Base-by-base conservation (phyloP, 352 stramenopile species). In the Globisporangium abappressorium region DNA sequence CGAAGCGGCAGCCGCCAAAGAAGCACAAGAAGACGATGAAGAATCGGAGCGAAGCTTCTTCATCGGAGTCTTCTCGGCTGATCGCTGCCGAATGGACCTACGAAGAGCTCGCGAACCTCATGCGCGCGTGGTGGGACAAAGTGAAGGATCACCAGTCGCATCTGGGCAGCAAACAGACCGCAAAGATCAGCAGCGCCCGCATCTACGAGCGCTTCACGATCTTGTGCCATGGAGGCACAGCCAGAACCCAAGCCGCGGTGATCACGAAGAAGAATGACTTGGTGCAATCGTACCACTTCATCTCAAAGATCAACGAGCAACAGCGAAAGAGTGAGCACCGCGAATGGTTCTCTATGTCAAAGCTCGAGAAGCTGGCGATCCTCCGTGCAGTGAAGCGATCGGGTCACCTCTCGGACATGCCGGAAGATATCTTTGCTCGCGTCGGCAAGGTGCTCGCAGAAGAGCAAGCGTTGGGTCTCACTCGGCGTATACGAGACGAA, bases 201-300 rank as follows among this genome's bases (percentile, higher is more conserved):
- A 59, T 66, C 20, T 59, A 66, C 51, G 47, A 66, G 33, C 47
- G 47, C 9, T 66, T 66, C 22, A 26, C 34, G n/a, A 33, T 28
- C 30, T 8, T 33, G 14, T 66, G 61, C 30, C 34, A 54, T 8
- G 33, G 61, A 4, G 3, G 1, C 12, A 54, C 61, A 3, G 28
- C 22, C 12, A 33, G 61, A 24, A 53, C 61, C 11, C 38, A 26
- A 7, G 24, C 41, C 4, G 58, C 58, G 5, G 51, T 57, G 22
- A 43, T 12, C 22, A 59, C 54, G 24, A 67, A 61, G 62, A 49
- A 51, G 9, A 36, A 53, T 3, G 62, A 58, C 12, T 18, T 62
- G 12, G 30, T 28, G 36, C 18, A 30, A 2, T 62, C 62, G 24
- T 61, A 67, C 36, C 14, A 56, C 24, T 67, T 67, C 53, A 67